Evolutionary conservation across 139 green algal genomes (phyloP).

Genomic region (Chlorella sp.): DNA sequence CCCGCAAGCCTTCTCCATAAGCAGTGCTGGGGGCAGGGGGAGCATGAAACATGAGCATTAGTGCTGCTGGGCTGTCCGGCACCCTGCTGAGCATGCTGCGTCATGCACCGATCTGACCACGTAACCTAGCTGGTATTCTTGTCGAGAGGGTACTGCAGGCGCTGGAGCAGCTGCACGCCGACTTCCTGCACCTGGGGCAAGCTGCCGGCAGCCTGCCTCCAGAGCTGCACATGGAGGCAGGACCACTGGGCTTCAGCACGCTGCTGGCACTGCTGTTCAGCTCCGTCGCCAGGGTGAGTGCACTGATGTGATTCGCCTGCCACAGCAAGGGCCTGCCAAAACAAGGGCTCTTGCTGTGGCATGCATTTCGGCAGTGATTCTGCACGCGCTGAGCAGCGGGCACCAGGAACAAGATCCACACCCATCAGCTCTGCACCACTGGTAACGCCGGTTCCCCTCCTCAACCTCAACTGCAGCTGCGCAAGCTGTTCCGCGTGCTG

Average conservation of each 20-base stretch:
- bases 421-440: too few species aligned
- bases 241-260: not conserved
- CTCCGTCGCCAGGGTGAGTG: not conserved
- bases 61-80: too few species aligned
- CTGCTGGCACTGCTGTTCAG: not conserved
- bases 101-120: too few species aligned
- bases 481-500: constrained; percentile 14
- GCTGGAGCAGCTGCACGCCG: not conserved
- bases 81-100: too few species aligned
- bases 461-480: not conserved
- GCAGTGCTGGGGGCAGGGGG: too few species aligned
- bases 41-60: too few species aligned
- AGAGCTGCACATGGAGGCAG: not conserved
- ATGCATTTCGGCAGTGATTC: not conserved
- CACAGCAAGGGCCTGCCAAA: too few species aligned
- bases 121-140: too few species aligned
- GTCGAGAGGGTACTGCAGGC: too few species aligned
- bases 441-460: too few species aligned
- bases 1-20: too few species aligned
- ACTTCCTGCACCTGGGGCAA: not conserved
- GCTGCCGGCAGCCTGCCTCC: not conserved
- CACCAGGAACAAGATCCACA: not conserved
- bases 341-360: too few species aligned
- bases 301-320: not conserved
- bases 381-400: not conserved